Base-by-base conservation (phyloP, 1,284 basidiomycete genomes). In the Melampsora abietis-canadensis region DNA sequence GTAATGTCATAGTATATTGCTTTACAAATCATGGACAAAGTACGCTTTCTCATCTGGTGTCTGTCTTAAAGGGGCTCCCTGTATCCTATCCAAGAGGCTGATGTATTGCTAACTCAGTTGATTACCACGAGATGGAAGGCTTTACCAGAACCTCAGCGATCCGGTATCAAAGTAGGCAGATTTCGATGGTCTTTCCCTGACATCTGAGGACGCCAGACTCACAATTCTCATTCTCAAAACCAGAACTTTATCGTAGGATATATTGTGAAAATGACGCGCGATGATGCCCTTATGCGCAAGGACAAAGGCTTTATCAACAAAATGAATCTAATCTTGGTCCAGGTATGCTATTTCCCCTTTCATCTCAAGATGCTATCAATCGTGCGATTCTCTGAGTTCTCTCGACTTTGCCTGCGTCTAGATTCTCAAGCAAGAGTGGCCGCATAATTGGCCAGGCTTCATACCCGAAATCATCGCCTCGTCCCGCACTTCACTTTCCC, bases 371-470 rank as follows among this genome's bases (percentile, higher is more conserved):
- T 14, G 21, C 10, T 14, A 14, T 47, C 2, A 30, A 67, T 46
- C 40, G 12, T 34, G 3, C 47, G 2, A 21, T 30, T 31, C 21
- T 24, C 3, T 61, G 24, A 59, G 44, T 37, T 6, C 30, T 60
- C 21, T 31, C 4, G 51, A 27, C 40, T 14, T 46, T 61, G 12
- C 14, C n/a, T 37, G 30, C 0, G 8, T 57, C n/a, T 60, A 75
- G 92, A 97, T 99, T 77, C 85, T 99, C 78, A 99, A 98, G 84
- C 96, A 98, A 85, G 96, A 98, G 82, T 99, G 96, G 96, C 96
- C 95, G 24, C 93, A 98, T 82, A 94, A 97, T 81, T 99, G 96
- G 96, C 94, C 95, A 31, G 91, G 88, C 15, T 98, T 98, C 85
- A 98, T 98, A 81, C 90, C 93, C 8, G 96, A 98, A 82, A 92